phyloP scores from a whole-genome alignment of 2,329 filamentous ascomycete species.

The Myriosclerotinia duriaeana region DNA sequence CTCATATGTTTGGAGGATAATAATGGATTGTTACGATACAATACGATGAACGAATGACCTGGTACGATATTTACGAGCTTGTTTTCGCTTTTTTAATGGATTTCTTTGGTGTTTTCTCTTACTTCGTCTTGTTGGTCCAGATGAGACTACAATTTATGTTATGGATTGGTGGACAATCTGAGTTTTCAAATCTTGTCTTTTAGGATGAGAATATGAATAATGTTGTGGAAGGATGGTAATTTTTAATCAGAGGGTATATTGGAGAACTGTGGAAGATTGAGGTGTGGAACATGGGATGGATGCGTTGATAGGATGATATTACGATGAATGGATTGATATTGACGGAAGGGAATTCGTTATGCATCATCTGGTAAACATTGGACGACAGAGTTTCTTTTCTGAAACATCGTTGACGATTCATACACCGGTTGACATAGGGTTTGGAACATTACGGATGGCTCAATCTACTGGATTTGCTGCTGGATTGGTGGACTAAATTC shows the following conservation, averaged over 20 bases:
- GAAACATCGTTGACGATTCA: neutral
- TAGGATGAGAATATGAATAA: neutral
- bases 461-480: neutral
- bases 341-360: neutral
- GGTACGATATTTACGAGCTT: neutral
- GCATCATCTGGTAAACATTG: neutral
- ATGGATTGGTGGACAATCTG: neutral
- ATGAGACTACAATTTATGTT: neutral
- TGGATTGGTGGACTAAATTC: neutral
- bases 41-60: neutral
- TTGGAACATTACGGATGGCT: neutral
- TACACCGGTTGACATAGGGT: neutral
- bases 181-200: conserved; percentile 1
- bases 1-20: conserved; percentile 2
- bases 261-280: neutral
- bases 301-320: neutral
- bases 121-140: neutral
- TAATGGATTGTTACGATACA: conserved; percentile 1
- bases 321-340: neutral
- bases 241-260: neutral
- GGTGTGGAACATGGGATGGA: neutral
- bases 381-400: neutral
- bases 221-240: neutral
- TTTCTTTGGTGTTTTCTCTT: neutral
- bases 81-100: neutral